Base-by-base conservation (phyloP, 106 monocot genomes). In the Amphibolis antarctica region DNA sequence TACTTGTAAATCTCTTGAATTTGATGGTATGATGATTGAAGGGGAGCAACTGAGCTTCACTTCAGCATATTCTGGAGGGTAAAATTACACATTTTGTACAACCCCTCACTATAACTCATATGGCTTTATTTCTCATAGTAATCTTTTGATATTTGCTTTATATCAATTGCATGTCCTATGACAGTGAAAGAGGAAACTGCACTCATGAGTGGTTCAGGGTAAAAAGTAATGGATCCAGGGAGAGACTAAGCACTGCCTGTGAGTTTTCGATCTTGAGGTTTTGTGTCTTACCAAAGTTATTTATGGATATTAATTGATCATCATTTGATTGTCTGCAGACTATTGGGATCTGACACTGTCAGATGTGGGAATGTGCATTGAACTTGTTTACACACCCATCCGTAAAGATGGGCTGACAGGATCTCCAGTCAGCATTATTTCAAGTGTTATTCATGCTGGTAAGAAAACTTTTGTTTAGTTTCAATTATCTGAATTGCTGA, bases 1-100 rank as follows among this genome's bases (percentile, higher is more conserved):
- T 54, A 60, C 61, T 63, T 98, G 91, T 67, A 62, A 68, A 44
- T 82, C 86, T 27, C 87, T 98, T 56, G 69, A 81, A 70, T 71
- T 98, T 80, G 9, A 64, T 58, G 98, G 98, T 22, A 71, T 78
- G 68, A 73, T 79, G 74, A 66, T 78, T 68, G 91, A 98, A 77
- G 98, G 98, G 44, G 69, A 71, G 18, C 73, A 72, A 17, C 36
- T 98, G 29, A 81, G 66, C 53, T 98, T 98, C 72, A 54, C 46
- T 76, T 82, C 75, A 59, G 21, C 53, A 60, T 98, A 98, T 44
- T 71, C 23, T 66, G 91, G 98, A 75, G 98, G 91, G 91, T 98
- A 68, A 65, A 69, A 50, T 47, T 28, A n/a, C 59, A 31, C 31
- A 17, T 48, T 66, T 24, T 59, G 44, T 21, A 50, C 17, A 18